Conservation (phyloP, 352 stramenopile species). For the Aphanomyces invadans region DNA sequence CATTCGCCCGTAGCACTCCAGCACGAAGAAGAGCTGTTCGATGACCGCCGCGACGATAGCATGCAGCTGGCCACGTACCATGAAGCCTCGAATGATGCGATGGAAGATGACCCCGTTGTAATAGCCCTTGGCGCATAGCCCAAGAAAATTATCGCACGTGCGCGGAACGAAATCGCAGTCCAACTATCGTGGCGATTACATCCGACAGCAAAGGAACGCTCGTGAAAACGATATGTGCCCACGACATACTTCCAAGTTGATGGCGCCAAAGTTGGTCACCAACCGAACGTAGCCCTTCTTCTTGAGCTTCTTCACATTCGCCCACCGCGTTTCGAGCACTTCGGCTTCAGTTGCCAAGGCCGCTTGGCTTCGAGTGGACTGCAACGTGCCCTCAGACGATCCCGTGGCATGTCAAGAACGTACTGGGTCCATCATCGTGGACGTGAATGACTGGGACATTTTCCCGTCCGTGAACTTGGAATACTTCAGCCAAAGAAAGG, state of each 20-base stretch:
- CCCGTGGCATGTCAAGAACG: conserved; percentile 2
- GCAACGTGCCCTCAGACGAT: conserved; percentile 4
- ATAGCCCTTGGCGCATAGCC: conserved; percentile 87
- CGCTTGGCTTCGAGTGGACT: conserved; percentile 40
- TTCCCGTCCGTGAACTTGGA: conserved; percentile 86
- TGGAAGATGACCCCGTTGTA: conserved; percentile 95
- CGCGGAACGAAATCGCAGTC: conserved; percentile 95
- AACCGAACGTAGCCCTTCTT: conserved; percentile 97
- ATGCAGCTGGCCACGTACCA: conserved; percentile 44
- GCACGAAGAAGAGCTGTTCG: too few relatives aligned
- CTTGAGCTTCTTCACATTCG: conserved; percentile 82
- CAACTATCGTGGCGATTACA: conserved; percentile 42
- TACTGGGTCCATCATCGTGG: conserved; percentile 77
- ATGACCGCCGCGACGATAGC: too few relatives aligned
- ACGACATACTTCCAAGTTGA: conserved; percentile 86
- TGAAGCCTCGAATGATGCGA: conserved; percentile 95
- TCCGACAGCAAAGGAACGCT: neutral
- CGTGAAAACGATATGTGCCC: neutral
- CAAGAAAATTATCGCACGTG: conserved; percentile 96
- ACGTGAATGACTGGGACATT: conserved; percentile 92
- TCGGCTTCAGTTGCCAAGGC: conserved; percentile 51
- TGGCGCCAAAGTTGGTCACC: conserved; percentile 88
- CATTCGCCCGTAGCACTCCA: too few relatives aligned
- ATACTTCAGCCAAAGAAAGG: conserved; percentile 47
- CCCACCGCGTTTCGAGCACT: conserved; percentile 69